Percentiles rank a stretch among this genome's conserved stretches.
Conservation (phyloP, 495 filamentous ascomycete genomes). For the Penicillium macrosclerotiorum region DNA sequence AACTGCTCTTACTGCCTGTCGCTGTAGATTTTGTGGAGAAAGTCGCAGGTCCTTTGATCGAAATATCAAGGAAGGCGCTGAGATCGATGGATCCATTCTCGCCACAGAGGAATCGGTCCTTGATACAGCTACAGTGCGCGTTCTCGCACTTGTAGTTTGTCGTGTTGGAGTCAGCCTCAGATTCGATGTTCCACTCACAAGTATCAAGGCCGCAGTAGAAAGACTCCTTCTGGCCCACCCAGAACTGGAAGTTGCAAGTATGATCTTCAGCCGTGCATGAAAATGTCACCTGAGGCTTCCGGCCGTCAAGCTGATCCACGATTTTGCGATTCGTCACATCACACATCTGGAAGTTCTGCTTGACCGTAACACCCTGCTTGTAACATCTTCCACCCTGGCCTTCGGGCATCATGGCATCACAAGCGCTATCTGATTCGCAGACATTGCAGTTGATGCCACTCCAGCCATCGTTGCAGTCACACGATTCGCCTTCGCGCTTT, state of each 20-base stretch:
- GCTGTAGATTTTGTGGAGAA: constrained; percentile 69
- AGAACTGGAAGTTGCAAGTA: constrained; percentile 95
- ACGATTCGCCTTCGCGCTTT: constrained; percentile 63
- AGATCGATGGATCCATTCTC: constrained; percentile 89
- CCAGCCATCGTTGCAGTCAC: constrained; percentile 93
- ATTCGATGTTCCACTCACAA: constrained; percentile 69
- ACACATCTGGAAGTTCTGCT: constrained; percentile 96
- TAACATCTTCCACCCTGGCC: constrained; percentile 85
- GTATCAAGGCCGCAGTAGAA: constrained; percentile 91
- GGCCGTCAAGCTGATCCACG: constrained; percentile 74
- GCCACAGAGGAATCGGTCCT: constrained; percentile 89
- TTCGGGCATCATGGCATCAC: constrained; percentile 78
- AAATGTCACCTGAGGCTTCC: constrained; percentile 91
- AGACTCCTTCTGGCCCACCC: constrained; percentile 89
- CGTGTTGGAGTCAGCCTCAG: constrained; percentile 67
- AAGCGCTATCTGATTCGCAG: constrained; percentile 78
- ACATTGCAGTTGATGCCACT: constrained; percentile 99
- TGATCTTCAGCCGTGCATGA: constrained; percentile 71
- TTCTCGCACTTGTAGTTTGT: constrained; percentile 83
- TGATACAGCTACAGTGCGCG: constrained; percentile 82
- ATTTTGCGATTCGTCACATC: constrained; percentile 96
- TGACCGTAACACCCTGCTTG: constrained; percentile 81
- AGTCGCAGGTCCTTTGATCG: constrained; percentile 80
- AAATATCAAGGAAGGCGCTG: constrained; percentile 74
- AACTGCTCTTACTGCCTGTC: constrained; percentile 63